A percentile compares a stretch with the other conserved stretches of the same genome.
These are phyloP conservation scores for Iberis pinnata DNA, from an alignment of 345 rosid genomes.

Conservation along the genomic window DNA sequence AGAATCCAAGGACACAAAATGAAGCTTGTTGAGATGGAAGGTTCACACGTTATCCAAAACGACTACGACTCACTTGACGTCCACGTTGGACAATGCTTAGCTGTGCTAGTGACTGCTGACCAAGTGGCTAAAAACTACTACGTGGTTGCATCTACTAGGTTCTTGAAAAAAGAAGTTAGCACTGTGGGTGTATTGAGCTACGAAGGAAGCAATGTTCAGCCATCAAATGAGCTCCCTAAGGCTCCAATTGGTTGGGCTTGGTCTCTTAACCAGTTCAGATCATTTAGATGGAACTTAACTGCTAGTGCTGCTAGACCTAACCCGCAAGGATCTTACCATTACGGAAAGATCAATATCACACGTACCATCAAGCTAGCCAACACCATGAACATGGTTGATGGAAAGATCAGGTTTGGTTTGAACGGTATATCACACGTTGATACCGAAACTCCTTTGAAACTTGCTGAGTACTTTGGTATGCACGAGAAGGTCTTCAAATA, in stretches of 20 bases:
- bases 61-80: constrained; percentile 60
- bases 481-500: constrained; percentile 53
- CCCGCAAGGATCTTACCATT: constrained; percentile 78
- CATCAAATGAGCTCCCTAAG: constrained; percentile 39
- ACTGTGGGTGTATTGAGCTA: constrained; percentile 47
- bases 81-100: constrained; percentile 59
- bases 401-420: constrained; percentile 54
- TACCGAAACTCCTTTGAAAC: constrained; percentile 49
- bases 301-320: constrained; percentile 77
- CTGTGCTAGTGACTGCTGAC: constrained; percentile 56
- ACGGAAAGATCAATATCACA: constrained; percentile 58
- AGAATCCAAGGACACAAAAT: constrained; percentile 61
- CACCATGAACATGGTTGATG: constrained; percentile 31
- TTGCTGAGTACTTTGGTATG: constrained; percentile 51
- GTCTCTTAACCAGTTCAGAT: constrained; percentile 71
- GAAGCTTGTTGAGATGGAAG: constrained; percentile 78
- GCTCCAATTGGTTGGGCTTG: constrained; percentile 63
- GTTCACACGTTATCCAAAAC: constrained; percentile 58
- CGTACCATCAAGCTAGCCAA: constrained; percentile 61
- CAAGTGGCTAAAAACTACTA: constrained; percentile 50
- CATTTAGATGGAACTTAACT: constrained; percentile 73
- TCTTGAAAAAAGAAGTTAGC: constrained; percentile 32
- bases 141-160: constrained; percentile 57
- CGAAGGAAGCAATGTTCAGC: constrained; percentile 30
- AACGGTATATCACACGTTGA: constrained; percentile 58